Evolutionary conservation across 2,329 filamentous ascomycete genomes (phyloP).

Genomic region (Aureobasidium mangrovei): DNA sequence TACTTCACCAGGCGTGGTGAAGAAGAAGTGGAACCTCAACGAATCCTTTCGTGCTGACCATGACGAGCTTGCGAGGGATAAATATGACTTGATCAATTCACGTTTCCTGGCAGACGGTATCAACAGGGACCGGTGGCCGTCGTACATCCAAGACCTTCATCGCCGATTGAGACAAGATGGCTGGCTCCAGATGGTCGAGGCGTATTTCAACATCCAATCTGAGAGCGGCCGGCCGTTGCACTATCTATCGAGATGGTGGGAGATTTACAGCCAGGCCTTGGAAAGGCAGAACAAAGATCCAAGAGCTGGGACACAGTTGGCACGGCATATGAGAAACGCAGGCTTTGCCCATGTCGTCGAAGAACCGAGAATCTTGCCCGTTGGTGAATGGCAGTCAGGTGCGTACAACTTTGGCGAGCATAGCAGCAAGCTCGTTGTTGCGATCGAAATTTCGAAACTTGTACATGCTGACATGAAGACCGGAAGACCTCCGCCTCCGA

Average conservation of each 20-base stretch:
- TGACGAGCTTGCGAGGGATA: slow-evolving; percentile 31
- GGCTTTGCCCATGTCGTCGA: slow-evolving; percentile 7
- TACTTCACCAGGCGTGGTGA: slow-evolving; percentile 17
- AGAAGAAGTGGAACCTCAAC: slow-evolving; percentile 29
- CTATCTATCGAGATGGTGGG: slow-evolving; percentile 30
- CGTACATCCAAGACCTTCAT: slow-evolving; percentile 68
- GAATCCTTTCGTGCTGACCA: slow-evolving; percentile 21
- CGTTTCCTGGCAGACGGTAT: slow-evolving; percentile 64
- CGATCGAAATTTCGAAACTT: not conserved
- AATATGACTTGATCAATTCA: slow-evolving; percentile 78
- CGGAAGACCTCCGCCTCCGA: not conserved
- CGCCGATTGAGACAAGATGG: slow-evolving; percentile 64
- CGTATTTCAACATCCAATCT: slow-evolving; percentile 78
- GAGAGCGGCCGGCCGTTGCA: slow-evolving; percentile 70
- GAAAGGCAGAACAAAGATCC: slow-evolving; percentile 15
- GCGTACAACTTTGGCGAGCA: not conserved
- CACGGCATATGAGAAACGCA: slow-evolving; percentile 10
- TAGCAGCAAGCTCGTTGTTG: not conserved
- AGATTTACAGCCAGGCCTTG: slow-evolving; percentile 29
- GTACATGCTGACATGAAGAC: not conserved
- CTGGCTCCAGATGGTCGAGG: slow-evolving; percentile 83
- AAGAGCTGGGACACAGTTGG: slow-evolving; percentile 12
- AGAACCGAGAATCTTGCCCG: not conserved
- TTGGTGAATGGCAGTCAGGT: slow-evolving; percentile 15
- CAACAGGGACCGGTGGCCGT: slow-evolving; percentile 60